Base-by-base conservation (phyloP, 306 rosid species). In the Lotus japonicus region DNA sequence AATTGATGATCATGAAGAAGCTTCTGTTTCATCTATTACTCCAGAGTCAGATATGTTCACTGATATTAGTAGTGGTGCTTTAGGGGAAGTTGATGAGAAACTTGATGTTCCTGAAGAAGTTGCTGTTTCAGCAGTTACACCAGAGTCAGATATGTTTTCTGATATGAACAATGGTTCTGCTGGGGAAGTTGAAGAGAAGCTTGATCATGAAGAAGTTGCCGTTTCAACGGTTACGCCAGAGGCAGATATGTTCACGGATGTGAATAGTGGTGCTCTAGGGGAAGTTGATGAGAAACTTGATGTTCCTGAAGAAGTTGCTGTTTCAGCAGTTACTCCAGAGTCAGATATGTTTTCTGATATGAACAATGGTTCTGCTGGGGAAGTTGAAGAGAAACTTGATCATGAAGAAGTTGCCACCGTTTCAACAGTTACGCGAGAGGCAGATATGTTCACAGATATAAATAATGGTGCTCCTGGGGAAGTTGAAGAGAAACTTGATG, bases 81-180 rank as follows among this genome's bases (percentile, higher is more conserved):
- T 57, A 19, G 80, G 53, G 28, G 52, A 72, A 72, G 69, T 16
- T 49, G 74, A 57, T 15, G 82, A 76, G 69, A 43, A 43, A 35
- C 36, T 38, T 38, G 42, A 38, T 38, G 42, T 0, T 38, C 1
- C 0, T 3, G 42, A 31, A 57, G 64, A 60, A 64, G 84, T 77
- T 76, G 55, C 36, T 11, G 1, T 38, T 38, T 38, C 42, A 38
- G 9, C 42, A 38, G 11, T 38, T 38, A 9, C 42, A 7, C 42
- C 42, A 7, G 42, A 38, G 42, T 9, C 42, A 38, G 42, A 38
- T 3, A 0, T 38, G 42, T 38, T 9, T 38, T 38, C 42, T 38
- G 42, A 38, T 38, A 11, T 7, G 11, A 38, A 38, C 9, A 38
- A 3, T 2, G 42, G 42, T 7, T 11, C 1, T 9, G 7, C 42